Evolutionary conservation across 164 flowering plant genomes (phyloP).

Genomic region (Santalum album): DNA sequence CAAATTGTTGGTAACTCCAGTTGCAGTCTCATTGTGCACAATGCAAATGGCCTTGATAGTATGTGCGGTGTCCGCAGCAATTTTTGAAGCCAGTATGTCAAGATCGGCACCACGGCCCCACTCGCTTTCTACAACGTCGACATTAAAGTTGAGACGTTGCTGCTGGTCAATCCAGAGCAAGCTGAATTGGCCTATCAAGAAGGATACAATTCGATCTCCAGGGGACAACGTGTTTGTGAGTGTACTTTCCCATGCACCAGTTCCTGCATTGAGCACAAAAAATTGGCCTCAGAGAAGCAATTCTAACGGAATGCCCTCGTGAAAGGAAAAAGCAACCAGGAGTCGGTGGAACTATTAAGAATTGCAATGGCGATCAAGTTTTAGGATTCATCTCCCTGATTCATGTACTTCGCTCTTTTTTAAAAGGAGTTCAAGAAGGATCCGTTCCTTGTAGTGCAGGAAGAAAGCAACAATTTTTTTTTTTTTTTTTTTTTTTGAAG

Average conservation of each 20-base stretch:
- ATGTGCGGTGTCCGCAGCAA: constrained; percentile 70
- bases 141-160: constrained; percentile 83
- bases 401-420: too few species aligned
- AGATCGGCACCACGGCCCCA: constrained; percentile 96
- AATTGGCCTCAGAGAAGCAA: neutral
- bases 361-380: too few species aligned
- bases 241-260: constrained; percentile 99
- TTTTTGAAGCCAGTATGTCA: constrained; percentile 65
- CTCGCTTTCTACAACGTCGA: constrained; percentile 88
- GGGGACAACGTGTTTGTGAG: constrained; percentile 93
- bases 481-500: too few species aligned
- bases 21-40: constrained; percentile 94
- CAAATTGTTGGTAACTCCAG: constrained; percentile 94
- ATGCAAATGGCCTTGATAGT: constrained; percentile 93
- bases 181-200: constrained; percentile 93
- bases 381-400: too few species aligned
- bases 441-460: too few species aligned
- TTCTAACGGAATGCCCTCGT: neutral
- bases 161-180: constrained; percentile 98
- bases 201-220: constrained; percentile 75
- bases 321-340: neutral
- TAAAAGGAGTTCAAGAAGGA: too few species aligned
- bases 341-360: too few species aligned
- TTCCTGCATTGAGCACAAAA: constrained; percentile 36
- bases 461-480: too few species aligned